These are phyloP conservation scores for Debaryomyces prosopidis DNA, from an alignment of 805 yeast genomes.

Conservation along the genomic window DNA sequence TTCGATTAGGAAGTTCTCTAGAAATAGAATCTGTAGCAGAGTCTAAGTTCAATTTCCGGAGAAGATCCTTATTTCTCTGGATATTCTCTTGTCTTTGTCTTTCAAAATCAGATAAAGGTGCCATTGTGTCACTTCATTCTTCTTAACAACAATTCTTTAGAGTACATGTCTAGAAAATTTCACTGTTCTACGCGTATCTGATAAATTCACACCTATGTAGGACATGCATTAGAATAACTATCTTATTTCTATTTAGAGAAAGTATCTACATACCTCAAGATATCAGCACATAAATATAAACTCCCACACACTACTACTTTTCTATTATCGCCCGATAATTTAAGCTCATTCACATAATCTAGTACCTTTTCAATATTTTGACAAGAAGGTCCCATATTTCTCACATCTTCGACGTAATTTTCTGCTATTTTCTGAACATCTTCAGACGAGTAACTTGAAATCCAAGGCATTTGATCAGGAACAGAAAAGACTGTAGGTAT, in stretches of 20 bases:
- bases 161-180: too few relatives aligned
- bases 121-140: constrained; percentile 9
- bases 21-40: constrained; percentile 54
- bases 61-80: constrained; percentile 74
- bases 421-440: constrained; percentile 29
- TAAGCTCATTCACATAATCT: constrained; percentile 9
- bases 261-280: constrained; percentile 21
- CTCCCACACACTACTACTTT: constrained; percentile 43
- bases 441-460: constrained; percentile 45
- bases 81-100: constrained; percentile 74
- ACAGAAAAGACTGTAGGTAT: constrained; percentile 62
- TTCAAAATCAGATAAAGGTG: constrained; percentile 61
- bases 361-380: constrained; percentile 14
- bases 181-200: too few relatives aligned
- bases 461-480: constrained; percentile 96
- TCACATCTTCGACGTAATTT: constrained; percentile 20
- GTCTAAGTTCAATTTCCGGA: constrained; percentile 69
- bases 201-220: background rate
- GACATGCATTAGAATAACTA: background rate
- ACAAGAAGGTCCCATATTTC: constrained; percentile 6
- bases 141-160: too few relatives aligned
- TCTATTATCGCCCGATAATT: constrained; percentile 21
- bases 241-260: background rate
- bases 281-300: constrained; percentile 42
- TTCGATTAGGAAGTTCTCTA: constrained; percentile 38